Conservation (phyloP, 164 flowering plant genomes). For the Saururus chinensis region DNA sequence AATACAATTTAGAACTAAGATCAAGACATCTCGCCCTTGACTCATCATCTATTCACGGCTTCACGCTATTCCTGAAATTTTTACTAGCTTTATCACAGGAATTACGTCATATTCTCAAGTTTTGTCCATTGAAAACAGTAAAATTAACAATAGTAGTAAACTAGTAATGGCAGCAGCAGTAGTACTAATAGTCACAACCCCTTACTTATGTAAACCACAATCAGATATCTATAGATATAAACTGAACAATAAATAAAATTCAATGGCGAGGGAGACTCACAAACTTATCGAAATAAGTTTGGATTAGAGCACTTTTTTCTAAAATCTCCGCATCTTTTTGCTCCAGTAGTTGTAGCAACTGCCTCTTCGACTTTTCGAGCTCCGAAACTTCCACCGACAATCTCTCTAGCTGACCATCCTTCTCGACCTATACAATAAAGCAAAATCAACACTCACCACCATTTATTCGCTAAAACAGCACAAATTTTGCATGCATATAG, state of each 20-base stretch:
- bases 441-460: not conserved
- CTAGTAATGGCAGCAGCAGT: no score
- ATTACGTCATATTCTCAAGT: no score
- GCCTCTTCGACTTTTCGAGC: slow-evolving; percentile 65
- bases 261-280: slow-evolving; percentile 22
- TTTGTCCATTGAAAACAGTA: no score
- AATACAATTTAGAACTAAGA: no score
- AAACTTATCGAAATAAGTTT: slow-evolving; percentile 75
- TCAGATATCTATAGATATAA: not conserved
- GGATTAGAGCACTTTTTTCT: slow-evolving; percentile 69
- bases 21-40: no score
- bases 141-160: no score
- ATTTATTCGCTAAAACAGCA: not conserved
- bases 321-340: slow-evolving; percentile 62
- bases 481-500: not conserved
- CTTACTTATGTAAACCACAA: not conserved
- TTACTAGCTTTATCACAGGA: no score
- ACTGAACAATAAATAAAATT: not conserved
- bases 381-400: slow-evolving; percentile 47
- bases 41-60: no score
- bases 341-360: slow-evolving; percentile 65
- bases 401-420: slow-evolving; percentile 76
- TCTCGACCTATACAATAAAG: slow-evolving; percentile 39
- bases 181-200: no score
- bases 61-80: no score